Base-by-base conservation (phyloP, 495 filamentous ascomycete species). In the Gamarada debralockiae region DNA sequence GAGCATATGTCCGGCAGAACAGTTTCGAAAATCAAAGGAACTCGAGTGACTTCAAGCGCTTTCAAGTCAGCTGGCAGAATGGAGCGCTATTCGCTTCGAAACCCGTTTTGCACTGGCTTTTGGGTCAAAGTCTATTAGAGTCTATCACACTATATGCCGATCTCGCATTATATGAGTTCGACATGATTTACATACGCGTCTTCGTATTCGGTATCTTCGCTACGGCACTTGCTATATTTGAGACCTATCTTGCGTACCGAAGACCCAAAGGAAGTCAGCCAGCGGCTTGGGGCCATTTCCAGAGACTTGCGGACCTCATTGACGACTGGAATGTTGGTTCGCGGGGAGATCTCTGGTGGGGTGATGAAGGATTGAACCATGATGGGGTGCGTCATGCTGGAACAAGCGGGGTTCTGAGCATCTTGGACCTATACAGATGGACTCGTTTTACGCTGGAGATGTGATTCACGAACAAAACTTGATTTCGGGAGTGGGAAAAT, bases 311-410 rank as follows among this genome's bases (percentile, higher is more conserved):
- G 10, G 62, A 72, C 46, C 52, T 76, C n/a, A 56, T 75, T 18
- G 72, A 75, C 57, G 66, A 73, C 17, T 75, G 73, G 72, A 47
- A 56, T n/a, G n/a, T n/a, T n/a, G n/a, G n/a, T n/a, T n/a, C n/a
- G n/a, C n/a, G n/a, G n/a, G n/a, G n/a, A n/a, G n/a, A n/a, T n/a
- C n/a, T n/a, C n/a, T n/a, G n/a, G n/a, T n/a, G n/a, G n/a, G n/a
- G n/a, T n/a, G n/a, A n/a, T n/a, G n/a, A n/a, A n/a, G n/a, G n/a
- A n/a, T n/a, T n/a, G n/a, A n/a, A n/a, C n/a, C n/a, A n/a, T n/a
- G n/a, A n/a, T n/a, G n/a, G n/a, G n/a, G n/a, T n/a, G n/a, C n/a
- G n/a, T n/a, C n/a, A n/a, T n/a, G n/a, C n/a, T n/a, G n/a, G n/a
- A n/a, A n/a, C n/a, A n/a, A n/a, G n/a, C n/a, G n/a, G n/a, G n/a